Evolutionary conservation across 176 grass and related monocot species (phyloP), one percentile per base, ranked within the genome.

Genomic region (Carex kokanica): DNA sequence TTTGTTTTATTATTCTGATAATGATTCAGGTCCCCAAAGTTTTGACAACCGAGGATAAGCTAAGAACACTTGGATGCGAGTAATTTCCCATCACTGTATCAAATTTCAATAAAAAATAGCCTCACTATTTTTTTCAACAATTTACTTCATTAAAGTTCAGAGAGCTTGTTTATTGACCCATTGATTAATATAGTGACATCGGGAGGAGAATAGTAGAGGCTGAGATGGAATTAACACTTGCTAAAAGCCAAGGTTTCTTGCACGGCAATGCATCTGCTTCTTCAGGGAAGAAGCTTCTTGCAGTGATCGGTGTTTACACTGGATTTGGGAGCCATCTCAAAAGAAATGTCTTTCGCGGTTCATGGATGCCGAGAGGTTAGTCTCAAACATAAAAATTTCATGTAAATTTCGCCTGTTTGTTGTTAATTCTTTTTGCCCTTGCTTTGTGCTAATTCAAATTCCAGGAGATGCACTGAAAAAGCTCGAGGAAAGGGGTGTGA

Each of bases 331-430:
- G 93, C 47, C 90, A 88, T 8, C 91, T 99, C 57, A 95, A 85
- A 83, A 91, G 93, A 86, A 99, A 93, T 60, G 24, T 40, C 68
- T 99, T 99, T 84, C 88, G 96, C 24, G 89, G 89, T 60, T 95
- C 93, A 0, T 99, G 96, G 96, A 99, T 99, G 96, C 96, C 93
- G 0, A 93, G 80, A 99, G 96, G 93, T 99, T 83, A 83, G 85
- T 54, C 8, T 16, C 38, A 16, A 31, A 65, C 74, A 21, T 75
- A 55, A 84, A 5, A 8, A 14, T 24, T 86, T n/a, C 13, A 17
- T 45, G 2, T 61, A 62, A 10, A 3, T 74, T 51, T 40, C 1
- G 12, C 61, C 18, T 51, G 1, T 38, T 81, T 69, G 71, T 49
- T 68, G 10, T 60, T 83, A 62, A 10, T 73, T 61, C n/a, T 72